Evolutionary conservation across 768 basidiomycete species (phyloP).

Genomic region (Boletus vermiculosoides): DNA sequence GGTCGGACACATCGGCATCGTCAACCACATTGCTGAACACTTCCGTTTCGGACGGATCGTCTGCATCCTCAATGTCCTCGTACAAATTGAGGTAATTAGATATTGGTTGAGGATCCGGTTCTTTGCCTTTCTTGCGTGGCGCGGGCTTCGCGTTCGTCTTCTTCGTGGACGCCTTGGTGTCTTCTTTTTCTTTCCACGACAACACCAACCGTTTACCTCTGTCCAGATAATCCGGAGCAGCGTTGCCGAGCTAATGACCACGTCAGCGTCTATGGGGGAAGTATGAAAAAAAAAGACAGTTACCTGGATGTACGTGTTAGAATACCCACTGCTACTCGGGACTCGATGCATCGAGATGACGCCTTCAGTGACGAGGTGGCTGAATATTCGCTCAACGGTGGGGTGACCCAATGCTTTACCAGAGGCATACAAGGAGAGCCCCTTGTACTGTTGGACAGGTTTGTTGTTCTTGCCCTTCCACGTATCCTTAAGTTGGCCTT

Average conservation of each 20-base stretch:
- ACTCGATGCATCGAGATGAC: slow-evolving; percentile 49
- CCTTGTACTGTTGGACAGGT: slow-evolving; percentile 43
- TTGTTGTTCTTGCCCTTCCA: slow-evolving; percentile 61
- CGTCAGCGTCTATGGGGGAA: background rate
- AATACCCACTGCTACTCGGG: slow-evolving; percentile 47
- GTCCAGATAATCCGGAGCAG: slow-evolving; percentile 23
- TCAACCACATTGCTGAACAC: slow-evolving; percentile 13
- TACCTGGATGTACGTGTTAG: slow-evolving; percentile 54
- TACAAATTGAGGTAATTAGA: slow-evolving; percentile 17
- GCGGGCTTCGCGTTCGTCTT: slow-evolving; percentile 7
- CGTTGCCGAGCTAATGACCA: slow-evolving; percentile 14
- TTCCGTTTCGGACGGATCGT: slow-evolving; percentile 21
- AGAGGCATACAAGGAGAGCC: slow-evolving; percentile 52
- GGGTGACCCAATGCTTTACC: slow-evolving; percentile 49
- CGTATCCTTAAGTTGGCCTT: slow-evolving; percentile 55
- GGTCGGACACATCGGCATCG: background rate
- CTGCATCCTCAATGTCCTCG: slow-evolving; percentile 31
- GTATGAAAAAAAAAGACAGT: background rate
- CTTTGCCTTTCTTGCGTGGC: slow-evolving; percentile 24
- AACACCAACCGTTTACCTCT: slow-evolving; percentile 20
- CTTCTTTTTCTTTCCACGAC: slow-evolving; percentile 29
- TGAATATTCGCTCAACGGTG: slow-evolving; percentile 65
- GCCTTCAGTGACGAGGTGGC: slow-evolving; percentile 50
- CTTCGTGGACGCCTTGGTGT: slow-evolving; percentile 6
- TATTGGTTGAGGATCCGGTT: slow-evolving; percentile 1